Evolutionary conservation across 2,329 filamentous ascomycete genomes (phyloP), one percentile per base, ranked within the genome.

Genomic region (Colletotrichum sp.): DNA sequence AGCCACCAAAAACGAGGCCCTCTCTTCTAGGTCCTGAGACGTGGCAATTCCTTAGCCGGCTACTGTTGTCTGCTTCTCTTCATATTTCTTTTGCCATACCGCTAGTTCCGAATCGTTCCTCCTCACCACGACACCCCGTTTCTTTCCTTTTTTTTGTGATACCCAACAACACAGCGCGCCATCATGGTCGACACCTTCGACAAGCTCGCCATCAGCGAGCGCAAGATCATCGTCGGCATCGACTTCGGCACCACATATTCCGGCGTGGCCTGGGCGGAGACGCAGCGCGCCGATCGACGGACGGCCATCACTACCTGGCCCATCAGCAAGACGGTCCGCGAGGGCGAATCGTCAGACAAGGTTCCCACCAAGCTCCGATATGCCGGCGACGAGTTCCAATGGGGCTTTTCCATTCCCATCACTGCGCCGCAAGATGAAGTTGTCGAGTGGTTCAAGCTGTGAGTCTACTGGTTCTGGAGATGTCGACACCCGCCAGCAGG

Each of bases 191-290:
- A 84, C 18, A 31, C 11, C 24, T 83, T 84, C 43, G 81, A 83
- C 47, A 80, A 79, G 65, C 78, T 84, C 63, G 78, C 78, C 33
- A 76, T 81, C 54, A 77, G 75, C 31, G 82, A 83, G 29, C 82
- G 84, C 76, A 86, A 83, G 78, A 85, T 89, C 74, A 83, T 90
- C 66, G 83, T 89, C 75, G 88, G 86, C 24, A 87, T 90, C 72
- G 88, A 90, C 77, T 90, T 90, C 76, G 88, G 89, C 31, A 90
- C 88, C 15, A 90, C 89, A 6, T 90, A 87, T 78, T 89, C 88
- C 16, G 88, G 87, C 34, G 82, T 90, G n/a, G 87, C 87, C 34
- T 90, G 87, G 86, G 85, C 85, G 55, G 83, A 87, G 72, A 86
- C 86, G 3, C 76, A 83, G 63, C 73, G 84, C 70, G 82, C 84